Evolutionary conservation across 805 yeast genomes (phyloP), one percentile per base, ranked within the genome.

Genomic region (Wickerhamomyces strasburgensis): DNA sequence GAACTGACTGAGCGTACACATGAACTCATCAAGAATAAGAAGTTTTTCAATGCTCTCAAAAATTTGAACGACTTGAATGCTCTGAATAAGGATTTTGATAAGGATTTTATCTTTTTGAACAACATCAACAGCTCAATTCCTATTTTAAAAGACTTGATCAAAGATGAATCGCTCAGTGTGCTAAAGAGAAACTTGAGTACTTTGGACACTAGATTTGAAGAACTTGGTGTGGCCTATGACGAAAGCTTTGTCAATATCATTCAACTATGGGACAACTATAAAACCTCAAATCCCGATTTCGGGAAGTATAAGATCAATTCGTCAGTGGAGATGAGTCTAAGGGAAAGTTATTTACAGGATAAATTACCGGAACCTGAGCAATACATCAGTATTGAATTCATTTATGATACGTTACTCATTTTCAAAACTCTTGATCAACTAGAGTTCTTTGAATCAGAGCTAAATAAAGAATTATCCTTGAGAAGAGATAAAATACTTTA

Each of bases 1-100:
- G 95, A 89, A 52, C 72, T 84, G 48, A 84, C 95, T 13, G 89
- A 88, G 60, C 84, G 80, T 51, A 84, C 88, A 33, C 86, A 87
- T 54, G 89, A 84, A 27, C 65, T 89, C 53, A 82, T 87, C 43
- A 74, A 78, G 36, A 78, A 76, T 41, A 78, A 78, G 49, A 79
- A 80, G 48, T 85, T 84, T 49, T 89, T 86, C 57, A 84, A 84
- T 42, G 97, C 97, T 0, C 73, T 93, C 49, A 86, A 87, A 57
- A 75, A 83, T 47, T 64, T 88, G 35, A 89, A 87, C 42, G 87
- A 80, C 51, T 65, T 90, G 44, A 78, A 80, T 28, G 73, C 72
- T 39, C 67, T 82, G 29, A 85, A 82, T 47, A 83, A 81, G 42
- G 84, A 78, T 38, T 81, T 79, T 23, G 82, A 80, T 34, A 70